Conservation (phyloP, 2,329 filamentous ascomycete genomes). For the Colletotrichum lini region DNA sequence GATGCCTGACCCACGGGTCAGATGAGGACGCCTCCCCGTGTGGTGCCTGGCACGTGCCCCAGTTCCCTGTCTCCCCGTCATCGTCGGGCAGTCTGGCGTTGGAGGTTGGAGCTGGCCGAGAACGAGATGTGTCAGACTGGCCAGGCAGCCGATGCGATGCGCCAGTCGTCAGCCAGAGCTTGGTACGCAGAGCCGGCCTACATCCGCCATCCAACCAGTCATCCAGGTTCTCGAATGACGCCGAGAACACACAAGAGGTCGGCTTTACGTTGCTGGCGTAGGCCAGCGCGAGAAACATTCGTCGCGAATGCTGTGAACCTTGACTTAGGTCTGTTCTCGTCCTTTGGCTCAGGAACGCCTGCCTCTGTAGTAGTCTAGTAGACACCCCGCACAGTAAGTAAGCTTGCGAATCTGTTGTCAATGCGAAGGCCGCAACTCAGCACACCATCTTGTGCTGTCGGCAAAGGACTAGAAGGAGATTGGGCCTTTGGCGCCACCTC, state of each 20-base stretch:
- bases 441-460: slow-evolving; percentile 27
- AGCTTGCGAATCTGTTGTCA: slow-evolving; percentile 37
- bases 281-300: neutral
- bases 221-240: slow-evolving; percentile 17
- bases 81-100: slow-evolving; percentile 26
- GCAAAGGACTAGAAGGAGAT: neutral
- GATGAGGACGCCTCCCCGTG: slow-evolving; percentile 33
- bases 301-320: slow-evolving; percentile 8
- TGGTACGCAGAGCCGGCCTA: slow-evolving; percentile 10
- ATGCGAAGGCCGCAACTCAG: slow-evolving; percentile 25
- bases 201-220: slow-evolving; percentile 6
- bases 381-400: slow-evolving; percentile 22
- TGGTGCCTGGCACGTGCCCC: slow-evolving; percentile 42
- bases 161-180: slow-evolving; percentile 3
- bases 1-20: slow-evolving; percentile 41
- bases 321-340: slow-evolving; percentile 6
- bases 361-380: neutral
- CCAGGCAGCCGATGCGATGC: neutral
- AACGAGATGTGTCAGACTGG: neutral
- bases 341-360: slow-evolving; percentile 16
- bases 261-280: slow-evolving; percentile 1
- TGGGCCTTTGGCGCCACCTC: slow-evolving; percentile 24
- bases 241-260: neutral
- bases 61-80: slow-evolving; percentile 37
- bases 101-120: slow-evolving; percentile 25